Conservation (phyloP, 2,329 filamentous ascomycete genomes). For the Chaetoscypha palmicola region DNA sequence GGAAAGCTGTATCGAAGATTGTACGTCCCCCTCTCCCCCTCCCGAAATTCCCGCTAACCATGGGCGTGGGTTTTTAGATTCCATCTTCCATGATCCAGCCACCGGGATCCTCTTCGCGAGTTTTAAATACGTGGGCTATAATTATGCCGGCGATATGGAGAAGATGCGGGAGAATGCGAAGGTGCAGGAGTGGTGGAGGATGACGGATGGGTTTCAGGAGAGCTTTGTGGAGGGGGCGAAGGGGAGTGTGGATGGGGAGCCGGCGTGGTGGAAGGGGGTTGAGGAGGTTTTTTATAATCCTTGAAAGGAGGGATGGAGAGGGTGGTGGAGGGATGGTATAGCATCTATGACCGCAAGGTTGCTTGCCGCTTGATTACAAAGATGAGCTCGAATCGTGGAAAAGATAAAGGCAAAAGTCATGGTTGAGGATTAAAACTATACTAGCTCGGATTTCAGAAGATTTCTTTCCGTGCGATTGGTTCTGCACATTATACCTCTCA, state of each 20-base stretch:
- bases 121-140: slow-evolving; percentile 72
- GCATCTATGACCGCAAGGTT: no score
- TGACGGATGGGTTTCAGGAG: slow-evolving; percentile 73
- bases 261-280: slow-evolving; percentile 61
- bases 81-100: slow-evolving; percentile 61
- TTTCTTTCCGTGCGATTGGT: no score
- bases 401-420: no score
- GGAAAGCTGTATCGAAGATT: slow-evolving; percentile 68
- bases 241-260: slow-evolving; percentile 50
- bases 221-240: slow-evolving; percentile 52
- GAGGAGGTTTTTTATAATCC: slow-evolving; percentile 62
- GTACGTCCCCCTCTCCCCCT: slow-evolving; percentile 35
- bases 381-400: no score
- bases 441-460: no score
- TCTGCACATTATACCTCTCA: no score
- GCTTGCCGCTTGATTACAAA: no score
- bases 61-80: slow-evolving; percentile 42
- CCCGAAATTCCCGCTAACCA: neutral
- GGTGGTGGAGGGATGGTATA: neutral
- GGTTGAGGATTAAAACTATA: no score
- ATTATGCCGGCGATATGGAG: slow-evolving; percentile 69
- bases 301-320: slow-evolving; percentile 29
- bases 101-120: slow-evolving; percentile 62
- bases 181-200: slow-evolving; percentile 71
- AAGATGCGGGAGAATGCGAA: slow-evolving; percentile 65